Percentiles rank a stretch among this genome's conserved stretches.
phyloP scores from a whole-genome alignment of 2,329 filamentous ascomycete genomes.

The Fusarium xyrophilum region DNA sequence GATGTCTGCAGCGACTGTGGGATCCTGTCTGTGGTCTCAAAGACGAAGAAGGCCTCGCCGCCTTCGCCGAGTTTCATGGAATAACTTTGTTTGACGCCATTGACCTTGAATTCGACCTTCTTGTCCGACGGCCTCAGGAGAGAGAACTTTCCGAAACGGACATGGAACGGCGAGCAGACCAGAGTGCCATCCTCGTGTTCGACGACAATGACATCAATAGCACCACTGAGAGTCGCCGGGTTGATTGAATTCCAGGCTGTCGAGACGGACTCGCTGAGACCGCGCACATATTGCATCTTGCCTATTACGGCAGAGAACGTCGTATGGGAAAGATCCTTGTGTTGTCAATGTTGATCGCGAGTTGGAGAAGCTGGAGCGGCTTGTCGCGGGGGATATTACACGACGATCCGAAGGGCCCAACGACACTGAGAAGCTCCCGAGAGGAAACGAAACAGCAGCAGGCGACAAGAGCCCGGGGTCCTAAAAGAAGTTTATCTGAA shows the following conservation, averaged over 20 bases:
- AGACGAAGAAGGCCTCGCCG: slow-evolving; percentile 98
- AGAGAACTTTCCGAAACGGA: slow-evolving; percentile 98
- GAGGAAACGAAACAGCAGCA: slow-evolving; percentile 6
- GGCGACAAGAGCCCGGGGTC: neutral
- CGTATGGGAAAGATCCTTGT: neutral
- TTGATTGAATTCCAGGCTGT: slow-evolving; percentile 99
- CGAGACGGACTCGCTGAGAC: slow-evolving; percentile 92
- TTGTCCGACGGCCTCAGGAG: slow-evolving; percentile 94
- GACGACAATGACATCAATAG: slow-evolving; percentile 98
- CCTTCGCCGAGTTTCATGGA: slow-evolving; percentile 98
- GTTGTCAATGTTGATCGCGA: neutral
- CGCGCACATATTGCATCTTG: slow-evolving; percentile 95
- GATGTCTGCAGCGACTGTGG: slow-evolving; percentile 95
- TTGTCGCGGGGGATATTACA: slow-evolving; percentile 24
- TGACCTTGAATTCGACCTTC: slow-evolving; percentile 98
- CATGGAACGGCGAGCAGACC: slow-evolving; percentile 95
- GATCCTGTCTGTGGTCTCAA: slow-evolving; percentile 90
- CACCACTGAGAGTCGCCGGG: slow-evolving; percentile 93
- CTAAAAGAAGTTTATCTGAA: slow-evolving; percentile 21
- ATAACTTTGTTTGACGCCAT: slow-evolving; percentile 88
- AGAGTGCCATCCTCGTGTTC: slow-evolving; percentile 91
- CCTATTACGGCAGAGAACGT: slow-evolving; percentile 19
- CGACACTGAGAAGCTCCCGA: slow-evolving; percentile 7
- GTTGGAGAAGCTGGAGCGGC: slow-evolving; percentile 7
- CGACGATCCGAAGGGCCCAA: slow-evolving; percentile 20